phyloP scores from a whole-genome alignment of 2,329 filamentous ascomycete species.

The Trichoderma polysporum region DNA sequence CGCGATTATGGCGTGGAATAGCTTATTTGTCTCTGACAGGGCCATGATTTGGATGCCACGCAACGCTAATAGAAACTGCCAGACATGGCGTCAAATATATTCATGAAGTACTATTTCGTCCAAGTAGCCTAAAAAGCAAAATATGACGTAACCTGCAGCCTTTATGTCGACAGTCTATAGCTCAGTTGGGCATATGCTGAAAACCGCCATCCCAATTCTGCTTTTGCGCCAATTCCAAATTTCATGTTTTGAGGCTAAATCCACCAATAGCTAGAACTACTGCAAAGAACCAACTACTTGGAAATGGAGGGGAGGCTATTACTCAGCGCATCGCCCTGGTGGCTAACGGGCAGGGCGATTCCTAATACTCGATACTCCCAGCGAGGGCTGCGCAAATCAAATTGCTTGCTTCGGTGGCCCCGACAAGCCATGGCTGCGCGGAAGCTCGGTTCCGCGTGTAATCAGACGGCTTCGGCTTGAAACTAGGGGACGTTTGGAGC shows the following conservation, averaged over 20 bases:
- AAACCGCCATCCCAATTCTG: neutral
- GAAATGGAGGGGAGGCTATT: neutral
- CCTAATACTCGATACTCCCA: neutral
- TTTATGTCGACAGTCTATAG: neutral
- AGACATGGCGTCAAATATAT: no score
- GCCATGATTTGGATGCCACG: neutral
- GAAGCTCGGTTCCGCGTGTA: neutral
- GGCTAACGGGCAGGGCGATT: neutral
- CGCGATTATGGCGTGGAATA: neutral
- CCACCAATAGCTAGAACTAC: neutral
- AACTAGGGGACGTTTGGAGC: neutral
- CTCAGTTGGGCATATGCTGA: neutral
- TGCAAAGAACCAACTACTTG: neutral
- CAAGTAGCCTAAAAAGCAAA: no score
- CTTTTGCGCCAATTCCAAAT: neutral
- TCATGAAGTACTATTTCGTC: no score
- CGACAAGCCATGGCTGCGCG: neutral
- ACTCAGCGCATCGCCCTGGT: neutral
- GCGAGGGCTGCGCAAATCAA: neutral
- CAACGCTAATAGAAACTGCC: neutral
- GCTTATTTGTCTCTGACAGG: neutral
- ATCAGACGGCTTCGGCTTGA: slow-evolving; percentile 12
- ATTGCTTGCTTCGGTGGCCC: neutral
- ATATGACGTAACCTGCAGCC: slow-evolving; percentile 4
- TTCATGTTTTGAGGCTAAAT: neutral